A percentile compares a stretch with the other conserved stretches of the same genome.
Evolutionary conservation across 371 early-diverging fungal genomes (phyloP).

Genomic region (Syncephalastrum monosporum): DNA sequence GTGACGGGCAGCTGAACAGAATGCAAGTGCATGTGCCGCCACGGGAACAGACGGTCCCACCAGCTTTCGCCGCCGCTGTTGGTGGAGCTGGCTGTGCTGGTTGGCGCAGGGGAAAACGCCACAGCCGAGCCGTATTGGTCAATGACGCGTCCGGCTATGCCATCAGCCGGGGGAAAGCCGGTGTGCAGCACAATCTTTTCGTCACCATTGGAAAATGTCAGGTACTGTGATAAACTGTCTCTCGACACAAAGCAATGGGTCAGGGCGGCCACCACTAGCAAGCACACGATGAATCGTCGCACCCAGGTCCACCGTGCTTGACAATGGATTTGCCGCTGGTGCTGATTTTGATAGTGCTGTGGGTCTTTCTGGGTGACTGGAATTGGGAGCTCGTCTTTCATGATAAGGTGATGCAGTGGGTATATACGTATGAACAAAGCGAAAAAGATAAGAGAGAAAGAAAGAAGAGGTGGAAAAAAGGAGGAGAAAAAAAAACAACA

Average conservation of each 20-base stretch:
- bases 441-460: slow-evolving; percentile 8
- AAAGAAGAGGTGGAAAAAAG: slow-evolving; percentile 11
- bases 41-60: slow-evolving; percentile 41
- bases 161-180: slow-evolving; percentile 33
- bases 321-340: slow-evolving; percentile 1
- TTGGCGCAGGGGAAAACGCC: slow-evolving; percentile 29
- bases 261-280: slow-evolving; percentile 13
- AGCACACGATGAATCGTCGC: slow-evolving; percentile 24
- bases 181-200: slow-evolving; percentile 31
- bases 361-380: not conserved
- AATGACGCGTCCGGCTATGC: slow-evolving; percentile 22
- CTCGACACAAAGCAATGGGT: slow-evolving; percentile 14
- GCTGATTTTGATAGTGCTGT: not conserved
- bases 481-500: no score
- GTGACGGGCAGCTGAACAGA: slow-evolving; percentile 29
- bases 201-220: slow-evolving; percentile 7
- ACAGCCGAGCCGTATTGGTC: slow-evolving; percentile 25
- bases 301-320: slow-evolving; percentile 28
- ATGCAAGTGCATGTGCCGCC: slow-evolving; percentile 34
- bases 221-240: slow-evolving; percentile 13
- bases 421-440: not conserved
- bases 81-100: not conserved
- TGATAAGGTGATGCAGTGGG: slow-evolving; percentile 1
- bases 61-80: slow-evolving; percentile 24
- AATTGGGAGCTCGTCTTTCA: slow-evolving; percentile 4